phyloP scores from a whole-genome alignment of 169 alveolate genomes.

The Plasmodium coatneyi region DNA sequence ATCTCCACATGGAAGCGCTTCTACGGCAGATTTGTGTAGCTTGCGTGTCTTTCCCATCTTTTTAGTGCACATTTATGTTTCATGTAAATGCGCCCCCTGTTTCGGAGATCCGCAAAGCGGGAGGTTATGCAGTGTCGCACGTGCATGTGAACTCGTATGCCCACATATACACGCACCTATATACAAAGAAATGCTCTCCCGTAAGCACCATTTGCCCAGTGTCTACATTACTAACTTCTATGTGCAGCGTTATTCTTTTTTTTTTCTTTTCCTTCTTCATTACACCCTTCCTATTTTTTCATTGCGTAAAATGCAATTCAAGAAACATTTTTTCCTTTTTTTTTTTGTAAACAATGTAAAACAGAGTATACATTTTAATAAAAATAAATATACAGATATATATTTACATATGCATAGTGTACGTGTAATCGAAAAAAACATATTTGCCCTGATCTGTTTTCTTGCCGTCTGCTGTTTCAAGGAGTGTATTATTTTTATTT shows the following conservation, averaged over 20 bases:
- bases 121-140: background rate
- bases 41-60: background rate
- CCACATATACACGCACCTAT: background rate
- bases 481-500: background rate
- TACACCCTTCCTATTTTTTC: background rate
- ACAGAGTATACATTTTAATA: background rate
- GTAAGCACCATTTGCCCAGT: background rate
- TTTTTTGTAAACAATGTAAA: background rate
- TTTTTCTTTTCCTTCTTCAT: background rate
- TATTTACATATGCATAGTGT: background rate
- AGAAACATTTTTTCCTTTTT: background rate
- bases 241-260: background rate
- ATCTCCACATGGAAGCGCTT: background rate
- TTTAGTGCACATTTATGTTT: background rate
- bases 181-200: background rate
- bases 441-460: background rate
- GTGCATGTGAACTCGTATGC: background rate
- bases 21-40: background rate
- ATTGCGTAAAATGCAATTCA: background rate
- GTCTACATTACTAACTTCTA: background rate
- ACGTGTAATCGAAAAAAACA: background rate
- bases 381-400: background rate
- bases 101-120: background rate
- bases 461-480: background rate
- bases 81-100: background rate